Evolutionary conservation across 2,329 filamentous ascomycete species (phyloP).

Genomic region (Penicillium expansum): DNA sequence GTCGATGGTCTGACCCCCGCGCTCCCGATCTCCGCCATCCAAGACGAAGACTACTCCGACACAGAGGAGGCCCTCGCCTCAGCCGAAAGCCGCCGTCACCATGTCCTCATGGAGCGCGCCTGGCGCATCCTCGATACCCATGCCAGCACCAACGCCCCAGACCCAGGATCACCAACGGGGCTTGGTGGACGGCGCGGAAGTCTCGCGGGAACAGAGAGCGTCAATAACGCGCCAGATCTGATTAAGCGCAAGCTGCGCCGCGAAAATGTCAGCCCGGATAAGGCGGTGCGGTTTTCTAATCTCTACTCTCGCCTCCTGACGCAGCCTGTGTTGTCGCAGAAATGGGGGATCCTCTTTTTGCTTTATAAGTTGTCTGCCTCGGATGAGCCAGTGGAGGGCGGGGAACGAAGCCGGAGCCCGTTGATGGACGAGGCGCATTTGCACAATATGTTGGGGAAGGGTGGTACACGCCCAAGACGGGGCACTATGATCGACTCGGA

Average conservation of each 20-base stretch:
- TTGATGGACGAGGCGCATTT: constrained; percentile 39
- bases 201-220: constrained; percentile 45
- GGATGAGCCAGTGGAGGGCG: constrained; percentile 24
- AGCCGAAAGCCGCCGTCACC: constrained; percentile 39
- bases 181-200: constrained; percentile 30
- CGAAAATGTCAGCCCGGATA: constrained; percentile 67
- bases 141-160: constrained; percentile 19
- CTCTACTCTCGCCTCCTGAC: constrained; percentile 84
- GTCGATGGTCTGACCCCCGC: constrained; percentile 43
- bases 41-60: constrained; percentile 32
- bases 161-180: constrained; percentile 27
- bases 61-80: constrained; percentile 36
- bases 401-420: constrained; percentile 37
- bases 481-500: constrained; percentile 28
- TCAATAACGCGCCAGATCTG: constrained; percentile 88
- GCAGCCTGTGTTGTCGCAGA: constrained; percentile 89
- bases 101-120: constrained; percentile 35
- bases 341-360: constrained; percentile 94
- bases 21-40: constrained; percentile 30
- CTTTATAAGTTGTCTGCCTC: constrained; percentile 78
- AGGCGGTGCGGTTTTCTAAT: constrained; percentile 82
- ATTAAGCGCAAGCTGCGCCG: constrained; percentile 86
- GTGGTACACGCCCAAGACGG: constrained; percentile 22
- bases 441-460: constrained; percentile 37
- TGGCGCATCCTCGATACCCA: constrained; percentile 40